Evolutionary conservation across 345 rosid species (phyloP).

Genomic region (Schrenkiella parvula): DNA sequence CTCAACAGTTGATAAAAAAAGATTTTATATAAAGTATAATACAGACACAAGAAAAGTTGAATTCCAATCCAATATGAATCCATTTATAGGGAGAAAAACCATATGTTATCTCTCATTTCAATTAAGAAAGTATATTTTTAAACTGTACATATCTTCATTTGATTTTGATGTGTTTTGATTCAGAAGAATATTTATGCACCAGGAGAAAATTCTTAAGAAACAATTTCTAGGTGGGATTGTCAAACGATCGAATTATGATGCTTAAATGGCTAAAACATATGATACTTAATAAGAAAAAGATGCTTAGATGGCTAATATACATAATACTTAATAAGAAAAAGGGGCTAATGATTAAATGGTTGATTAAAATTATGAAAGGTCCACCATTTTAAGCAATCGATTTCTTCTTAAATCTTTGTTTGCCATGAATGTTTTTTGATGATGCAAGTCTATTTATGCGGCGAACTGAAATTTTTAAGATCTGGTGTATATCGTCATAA

Average conservation of each 20-base stretch:
- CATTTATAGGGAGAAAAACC: not conserved
- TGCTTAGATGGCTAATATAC: no score
- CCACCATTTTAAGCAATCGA: conserved; percentile 32
- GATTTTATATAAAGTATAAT: not conserved
- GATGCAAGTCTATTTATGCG: conserved; percentile 32
- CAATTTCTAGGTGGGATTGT: not conserved
- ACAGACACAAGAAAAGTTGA: not conserved
- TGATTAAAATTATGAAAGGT: conserved; percentile 37
- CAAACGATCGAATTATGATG: conserved; percentile 25
- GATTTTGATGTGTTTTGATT: conserved; percentile 14
- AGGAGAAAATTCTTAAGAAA: not conserved
- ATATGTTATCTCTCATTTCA: not conserved
- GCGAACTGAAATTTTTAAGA: conserved; percentile 24
- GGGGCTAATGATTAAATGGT: conserved; percentile 36
- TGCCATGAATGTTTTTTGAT: conserved; percentile 27
- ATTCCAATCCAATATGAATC: not conserved
- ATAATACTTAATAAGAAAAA: conserved; percentile 17
- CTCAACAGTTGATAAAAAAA: not conserved
- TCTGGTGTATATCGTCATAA: conserved; percentile 15
- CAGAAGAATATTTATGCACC: not conserved
- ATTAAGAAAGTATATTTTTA: not conserved
- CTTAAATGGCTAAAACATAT: conserved; percentile 24
- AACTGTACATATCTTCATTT: not conserved
- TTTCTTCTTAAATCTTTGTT: conserved; percentile 33
- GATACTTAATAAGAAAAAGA: no score